Base-by-base conservation (phyloP, 225 moss, liverwort and hornwort genomes). In the Straminergon stramineum region DNA sequence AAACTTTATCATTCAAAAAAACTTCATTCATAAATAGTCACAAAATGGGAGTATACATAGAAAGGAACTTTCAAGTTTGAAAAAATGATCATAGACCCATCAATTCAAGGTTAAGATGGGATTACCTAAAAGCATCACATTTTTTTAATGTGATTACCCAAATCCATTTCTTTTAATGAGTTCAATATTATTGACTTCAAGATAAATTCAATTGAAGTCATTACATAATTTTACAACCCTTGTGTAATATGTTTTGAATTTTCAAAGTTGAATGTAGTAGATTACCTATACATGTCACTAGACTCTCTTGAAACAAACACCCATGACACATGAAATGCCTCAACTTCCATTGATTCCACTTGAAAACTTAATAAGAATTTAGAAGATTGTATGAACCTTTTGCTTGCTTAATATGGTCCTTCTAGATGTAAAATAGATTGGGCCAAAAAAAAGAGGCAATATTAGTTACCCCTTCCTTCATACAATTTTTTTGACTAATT, bases 321-420 rank as follows among this genome's bases (percentile, higher is more conserved):
- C 9, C 1, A 15, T 41, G 7, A 26, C 0, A 1, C 5, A 27
- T 41, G 15, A 41, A 71, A 41, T 71, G 27, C 41, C 5, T 41
- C 15, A 41, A 27, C 2, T 41, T 0, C 15, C 9, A 71, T 15
- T 41, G 4, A 71, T 43, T 73, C 10, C 0, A 73, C 27, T 45
- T 28, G 5, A 28, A 6, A 45, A 28, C 2, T 17, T 74, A 6
- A 74, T 2, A 17, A 2, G 1, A 45, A 74, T 28, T 28, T 28
- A 10, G 6, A 1, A 74, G 45, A 45, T 1, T 0, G 0, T 27
- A 73, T 43, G 3, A 16, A 11, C 5, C 0, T 30, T 74, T 45
- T 30, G 8, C 48, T 48, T 9, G 28, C 4, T 24, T 70, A 11
- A 70, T 70, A 28, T 45, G 1, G 17, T 28, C 45, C 4, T 30